phyloP scores from a whole-genome alignment of 352 stramenopile species.

The Globisporangium nunn region DNA sequence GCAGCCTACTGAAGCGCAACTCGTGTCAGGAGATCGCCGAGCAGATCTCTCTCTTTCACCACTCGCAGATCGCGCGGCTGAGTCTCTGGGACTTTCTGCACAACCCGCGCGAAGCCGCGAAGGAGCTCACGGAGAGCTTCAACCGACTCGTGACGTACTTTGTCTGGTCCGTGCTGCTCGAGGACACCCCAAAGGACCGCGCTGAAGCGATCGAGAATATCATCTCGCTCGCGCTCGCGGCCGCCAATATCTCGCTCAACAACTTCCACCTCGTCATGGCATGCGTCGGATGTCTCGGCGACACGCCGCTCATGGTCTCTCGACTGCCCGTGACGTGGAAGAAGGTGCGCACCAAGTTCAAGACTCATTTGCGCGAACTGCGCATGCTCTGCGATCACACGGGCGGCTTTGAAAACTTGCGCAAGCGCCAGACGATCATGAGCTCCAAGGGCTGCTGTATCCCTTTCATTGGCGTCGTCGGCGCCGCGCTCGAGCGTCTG shows the following conservation, averaged over 20 bases:
- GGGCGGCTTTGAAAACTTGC: constrained; percentile 65
- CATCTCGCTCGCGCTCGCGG: constrained; percentile 48
- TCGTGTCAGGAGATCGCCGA: constrained; percentile 49
- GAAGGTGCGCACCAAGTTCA: constrained; percentile 57
- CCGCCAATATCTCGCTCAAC: constrained; percentile 33
- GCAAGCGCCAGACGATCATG: constrained; percentile 42
- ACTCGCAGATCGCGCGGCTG: constrained; percentile 36
- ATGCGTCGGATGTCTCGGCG: constrained; percentile 64
- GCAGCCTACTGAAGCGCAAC: constrained; percentile 40
- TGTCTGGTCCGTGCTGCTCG: constrained; percentile 67
- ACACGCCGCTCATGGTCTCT: constrained; percentile 62
- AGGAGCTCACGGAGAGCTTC: constrained; percentile 51
- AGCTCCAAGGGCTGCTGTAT: constrained; percentile 34
- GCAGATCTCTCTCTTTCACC: constrained; percentile 62
- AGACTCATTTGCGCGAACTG: constrained; percentile 52
- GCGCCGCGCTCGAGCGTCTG: constrained; percentile 57
- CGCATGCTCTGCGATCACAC: constrained; percentile 59
- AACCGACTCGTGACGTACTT: constrained; percentile 62
- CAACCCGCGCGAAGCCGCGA: constrained; percentile 32
- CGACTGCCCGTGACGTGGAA: constrained; percentile 67
- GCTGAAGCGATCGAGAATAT: constrained; percentile 69
- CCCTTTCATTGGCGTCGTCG: constrained; percentile 72
- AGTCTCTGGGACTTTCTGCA: constrained; percentile 56
- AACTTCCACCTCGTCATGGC: constrained; percentile 82
- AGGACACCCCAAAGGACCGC: constrained; percentile 58